Base-by-base conservation (phyloP, 306 rosid genomes). In the Pterocarpus macrocarpus region DNA sequence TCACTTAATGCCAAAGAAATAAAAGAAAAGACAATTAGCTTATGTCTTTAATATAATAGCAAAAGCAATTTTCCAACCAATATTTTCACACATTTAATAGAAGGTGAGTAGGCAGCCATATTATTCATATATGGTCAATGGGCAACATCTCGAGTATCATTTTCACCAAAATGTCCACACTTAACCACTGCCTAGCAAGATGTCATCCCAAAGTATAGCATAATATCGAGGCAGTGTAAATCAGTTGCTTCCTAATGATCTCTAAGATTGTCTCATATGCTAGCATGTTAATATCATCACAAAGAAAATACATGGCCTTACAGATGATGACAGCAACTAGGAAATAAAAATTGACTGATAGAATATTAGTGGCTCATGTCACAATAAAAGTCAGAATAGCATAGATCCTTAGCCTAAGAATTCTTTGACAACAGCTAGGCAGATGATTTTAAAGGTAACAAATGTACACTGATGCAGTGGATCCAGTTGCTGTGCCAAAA, bases 391-490 rank as follows among this genome's bases (percentile, higher is more conserved):
- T 41, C 36, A 68, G 44, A 78, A 44, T 58, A 73, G 58, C 74
- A 65, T 0, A 65, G 38, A 22, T 55, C 34, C 52, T 65, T 36
- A 17, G 11, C 52, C 16, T 45, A 66, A 56, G 13, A 34, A 50
- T 47, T 69, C 7, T 41, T 44, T 49, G 17, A 44, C 4, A 64
- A 28, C 15, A 59, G 55, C 53, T 43, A 79, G 11, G 50, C 2
- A 44, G 38, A 34, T 58, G 13, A 64, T 61, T 15, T 8, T 69
- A 4, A 53, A 76, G 74, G 64, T 28, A 76, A 38, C 4, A 38
- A 75, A 65, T 64, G 83, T 89, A 95, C 99, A 90, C 95, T 80
- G 99, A 95, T 73, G 99, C 97, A 52, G 95, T 81, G 69, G 91
- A 76, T 80, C 95, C 97, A 77, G 61, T 86, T 78, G 80, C 90